These are phyloP conservation scores for Coccomyxa sp. DNA, from an alignment of 139 green algal genomes.

Conservation along the genomic window DNA sequence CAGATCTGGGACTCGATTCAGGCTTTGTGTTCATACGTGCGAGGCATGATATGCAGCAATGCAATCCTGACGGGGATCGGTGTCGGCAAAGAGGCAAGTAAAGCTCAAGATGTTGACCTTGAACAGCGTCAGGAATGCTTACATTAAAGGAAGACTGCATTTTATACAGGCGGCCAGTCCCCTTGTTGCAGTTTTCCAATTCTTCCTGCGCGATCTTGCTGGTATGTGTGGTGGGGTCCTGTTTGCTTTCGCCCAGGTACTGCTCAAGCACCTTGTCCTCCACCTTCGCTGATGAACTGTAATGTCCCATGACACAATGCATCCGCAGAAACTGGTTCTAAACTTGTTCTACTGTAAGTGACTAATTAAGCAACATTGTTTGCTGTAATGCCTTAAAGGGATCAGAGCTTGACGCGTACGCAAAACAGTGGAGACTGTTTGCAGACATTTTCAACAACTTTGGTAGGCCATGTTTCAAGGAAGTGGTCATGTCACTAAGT, in stretches of 20 bases:
- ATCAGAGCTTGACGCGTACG: slow-evolving; percentile 41
- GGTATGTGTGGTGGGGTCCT: slow-evolving; percentile 64
- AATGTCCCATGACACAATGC: too few relatives aligned
- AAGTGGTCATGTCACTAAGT: too few relatives aligned
- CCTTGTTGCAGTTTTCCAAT: slow-evolving; percentile 54
- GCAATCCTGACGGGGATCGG: slow-evolving; percentile 68
- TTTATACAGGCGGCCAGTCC: slow-evolving; percentile 51
- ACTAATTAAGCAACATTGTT: too few relatives aligned
- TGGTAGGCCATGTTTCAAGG: slow-evolving; percentile 13
- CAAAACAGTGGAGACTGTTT: slow-evolving; percentile 79
- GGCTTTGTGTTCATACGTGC: slow-evolving; percentile 66
- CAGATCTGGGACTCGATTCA: slow-evolving; percentile 57
- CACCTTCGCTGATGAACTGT: too few relatives aligned
- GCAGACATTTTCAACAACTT: slow-evolving; percentile 56
- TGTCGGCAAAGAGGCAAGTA: slow-evolving; percentile 47
- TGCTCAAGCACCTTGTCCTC: too few relatives aligned
- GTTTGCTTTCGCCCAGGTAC: slow-evolving; percentile 55
- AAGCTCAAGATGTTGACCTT: background rate
- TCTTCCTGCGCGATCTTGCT: slow-evolving; percentile 63
- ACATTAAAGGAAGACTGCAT: background rate
- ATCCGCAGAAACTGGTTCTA: too few relatives aligned
- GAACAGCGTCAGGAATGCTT: background rate
- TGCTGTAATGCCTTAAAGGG: slow-evolving; percentile 22
- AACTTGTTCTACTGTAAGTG: too few relatives aligned
- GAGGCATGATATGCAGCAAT: slow-evolving; percentile 62